Evolutionary conservation across 2,329 filamentous ascomycete species (phyloP), one percentile per base, ranked within the genome.

Genomic region (Aureobasidium sp.): DNA sequence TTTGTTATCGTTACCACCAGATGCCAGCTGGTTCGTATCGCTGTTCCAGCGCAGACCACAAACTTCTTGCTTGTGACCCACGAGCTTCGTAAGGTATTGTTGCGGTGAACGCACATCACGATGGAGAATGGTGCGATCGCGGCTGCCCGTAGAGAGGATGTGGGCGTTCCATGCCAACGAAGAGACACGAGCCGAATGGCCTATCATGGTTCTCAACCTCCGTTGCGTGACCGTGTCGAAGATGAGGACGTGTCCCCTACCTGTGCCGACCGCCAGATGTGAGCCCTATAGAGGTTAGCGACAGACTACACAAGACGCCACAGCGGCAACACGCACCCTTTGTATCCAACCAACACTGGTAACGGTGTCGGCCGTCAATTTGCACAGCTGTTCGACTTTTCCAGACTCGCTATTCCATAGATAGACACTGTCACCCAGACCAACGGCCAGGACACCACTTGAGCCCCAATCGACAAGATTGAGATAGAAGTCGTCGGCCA

Each of bases 321-420:
- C 19, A n/a, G 15, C 23, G 17, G 42, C 5, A 33, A 45, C 62
- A 67, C 77, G 70, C 74, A 82, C 80, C 63, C 94, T 86, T 74
- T 99, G 94, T 67, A 99, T 99, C 94, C 94, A 99, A 60, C 88
- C 95, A 11, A 99, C 94, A 67, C 92, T 96, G 2, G 94, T 99
- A 0, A 99, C 93, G 0, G 87, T 92, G 70, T 99, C 94, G 68
- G 96, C 92, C 65, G 89, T 86, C 13, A 97, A 78, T 47, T 95
- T 93, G 74, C 94, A 97, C 10, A 99, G 81, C 74, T 95, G 96
- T 63, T 91, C 95, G 2, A 99, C 94, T 65, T 89, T 84, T 64
- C 93, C 94, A 8, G 88, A 88, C 66, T 90, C 85, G 4, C 92
- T 94, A 71, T 96, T 96, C 94, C 94, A 99, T 85, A 97, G 94